phyloP scores from a whole-genome alignment of 228 moss, liverwort and hornwort species.

The Sphagnum magellanicum region DNA sequence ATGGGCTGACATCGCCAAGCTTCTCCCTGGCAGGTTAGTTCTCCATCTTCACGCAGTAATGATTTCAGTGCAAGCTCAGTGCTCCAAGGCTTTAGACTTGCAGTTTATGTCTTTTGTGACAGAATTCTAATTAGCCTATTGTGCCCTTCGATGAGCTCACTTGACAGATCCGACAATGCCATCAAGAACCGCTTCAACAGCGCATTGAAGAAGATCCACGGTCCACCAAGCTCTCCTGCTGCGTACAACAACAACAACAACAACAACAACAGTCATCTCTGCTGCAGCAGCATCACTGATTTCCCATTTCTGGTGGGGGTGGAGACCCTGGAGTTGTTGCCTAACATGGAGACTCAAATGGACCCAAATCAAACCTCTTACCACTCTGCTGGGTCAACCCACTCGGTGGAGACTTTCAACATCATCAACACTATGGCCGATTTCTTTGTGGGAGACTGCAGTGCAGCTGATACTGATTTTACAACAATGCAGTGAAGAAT shows the following conservation, averaged over 20 bases:
- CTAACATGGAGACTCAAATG: not conserved
- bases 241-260: slow-evolving; percentile 13
- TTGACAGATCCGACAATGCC: slow-evolving; percentile 47
- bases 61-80: not conserved
- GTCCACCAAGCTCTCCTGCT: slow-evolving; percentile 36
- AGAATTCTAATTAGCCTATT: too few species aligned
- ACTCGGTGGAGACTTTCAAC: not conserved
- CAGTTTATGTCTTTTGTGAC: not conserved
- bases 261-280: too few species aligned
- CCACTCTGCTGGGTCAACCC: too few species aligned
- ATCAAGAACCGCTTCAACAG: slow-evolving; percentile 64
- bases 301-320: not conserved
- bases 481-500: too few species aligned
- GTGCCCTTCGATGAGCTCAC: too few species aligned
- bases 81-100: not conserved
- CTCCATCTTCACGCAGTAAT: not conserved
- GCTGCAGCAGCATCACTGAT: not conserved
- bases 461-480: too few species aligned
- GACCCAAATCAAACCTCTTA: not conserved
- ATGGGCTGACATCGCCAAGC: slow-evolving; percentile 60
- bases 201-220: slow-evolving; percentile 56
- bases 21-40: slow-evolving; percentile 41
- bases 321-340: not conserved
- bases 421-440: not conserved
- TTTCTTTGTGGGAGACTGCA: not conserved